Evolutionary conservation across 129 eudicot species (phyloP).

Genomic region (Flaveria robusta): DNA sequence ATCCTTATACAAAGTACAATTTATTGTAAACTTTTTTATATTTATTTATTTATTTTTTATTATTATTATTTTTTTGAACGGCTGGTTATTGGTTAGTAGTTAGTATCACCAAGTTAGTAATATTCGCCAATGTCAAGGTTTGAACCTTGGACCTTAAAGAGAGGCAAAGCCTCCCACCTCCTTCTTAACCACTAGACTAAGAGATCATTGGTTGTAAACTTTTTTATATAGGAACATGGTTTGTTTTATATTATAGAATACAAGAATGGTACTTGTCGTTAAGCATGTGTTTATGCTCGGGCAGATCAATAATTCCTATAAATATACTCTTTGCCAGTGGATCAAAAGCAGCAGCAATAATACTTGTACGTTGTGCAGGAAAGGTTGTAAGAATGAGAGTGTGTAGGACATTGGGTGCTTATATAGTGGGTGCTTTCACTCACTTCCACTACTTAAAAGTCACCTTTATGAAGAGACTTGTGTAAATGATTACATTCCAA

Average conservation of each 20-base stretch:
- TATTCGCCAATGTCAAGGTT: too few relatives aligned
- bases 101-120: too few relatives aligned
- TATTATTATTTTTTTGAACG: too few relatives aligned
- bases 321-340: conserved; percentile 17
- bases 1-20: too few relatives aligned
- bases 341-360: background rate
- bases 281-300: conserved; percentile 23
- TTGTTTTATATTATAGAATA: background rate
- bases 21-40: too few relatives aligned
- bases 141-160: too few relatives aligned
- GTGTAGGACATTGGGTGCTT: background rate
- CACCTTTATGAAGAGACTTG: conserved; percentile 17
- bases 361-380: conserved; percentile 17
- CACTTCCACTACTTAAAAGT: conserved; percentile 34
- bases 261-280: background rate
- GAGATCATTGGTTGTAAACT: too few relatives aligned
- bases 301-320: conserved; percentile 19
- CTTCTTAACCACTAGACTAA: too few relatives aligned
- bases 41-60: too few relatives aligned
- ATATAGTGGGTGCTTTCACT: conserved; percentile 33
- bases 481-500: conserved; percentile 39
- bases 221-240: background rate
- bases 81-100: too few relatives aligned
- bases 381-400: background rate
- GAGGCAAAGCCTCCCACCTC: too few relatives aligned